Evolutionary conservation across 2,329 filamentous ascomycete species (phyloP), one percentile per base, ranked within the genome.

Genomic region (Fusarium mundagurra): DNA sequence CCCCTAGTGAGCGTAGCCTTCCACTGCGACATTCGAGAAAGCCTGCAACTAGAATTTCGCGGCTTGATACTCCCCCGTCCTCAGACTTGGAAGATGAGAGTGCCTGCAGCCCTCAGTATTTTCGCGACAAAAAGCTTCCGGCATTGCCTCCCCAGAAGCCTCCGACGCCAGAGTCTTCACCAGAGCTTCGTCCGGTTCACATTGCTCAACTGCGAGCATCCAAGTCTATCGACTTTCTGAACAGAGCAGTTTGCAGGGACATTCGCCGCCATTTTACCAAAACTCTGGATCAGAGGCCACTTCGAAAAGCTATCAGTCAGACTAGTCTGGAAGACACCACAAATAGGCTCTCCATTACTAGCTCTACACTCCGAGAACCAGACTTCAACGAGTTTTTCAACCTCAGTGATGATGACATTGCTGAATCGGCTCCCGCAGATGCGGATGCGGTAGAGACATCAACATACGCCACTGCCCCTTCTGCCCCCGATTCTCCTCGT

Each of bases 361-460:
- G 82, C 61, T 78, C 81, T 3, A 82, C 84, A 4, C 82, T 90
- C 8, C 81, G 82, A 51, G 88, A 90, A 73, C 88, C 88, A 11
- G 85, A 85, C 43, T 80, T 90, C 29, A 83, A 85, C 24, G 88
- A 90, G 44, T 90, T 90, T 59, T 82, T 89, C 61, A 83, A 84
- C 27, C 81, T 90, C 11, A 87, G 84, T 64, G 88, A 90, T 67
- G 88, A 91, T 36, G 89, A 90, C 63, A 88, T 91, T 69, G 87
- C 88, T 14, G 89, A 90, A 73, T 80, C 69, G 22, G 70, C 77
- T 2, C 77, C 77, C 5, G 77, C 77, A 18, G 77, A 74, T 33
- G 65, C 71, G 8, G 61, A 75, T 16, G 58, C 60, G 12, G 61
- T 67, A 11, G 59, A 66, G 27, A 47, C 71, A 45, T 54, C 67